phyloP scores from a whole-genome alignment of 331 rosid species.

The Rosa hybrid region DNA sequence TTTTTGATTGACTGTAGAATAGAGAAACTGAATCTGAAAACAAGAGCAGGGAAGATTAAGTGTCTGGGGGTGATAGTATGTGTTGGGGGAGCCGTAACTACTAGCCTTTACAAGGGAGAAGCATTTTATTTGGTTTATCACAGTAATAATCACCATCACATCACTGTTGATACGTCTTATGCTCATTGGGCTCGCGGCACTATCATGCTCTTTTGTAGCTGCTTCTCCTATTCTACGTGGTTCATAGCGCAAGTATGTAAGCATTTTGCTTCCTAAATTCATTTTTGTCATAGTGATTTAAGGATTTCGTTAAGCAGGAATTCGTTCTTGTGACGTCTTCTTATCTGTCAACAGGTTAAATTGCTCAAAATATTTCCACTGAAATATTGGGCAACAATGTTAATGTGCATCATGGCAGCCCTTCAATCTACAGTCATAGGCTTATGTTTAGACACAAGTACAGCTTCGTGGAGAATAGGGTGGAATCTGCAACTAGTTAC shows the following conservation, averaged over 20 bases:
- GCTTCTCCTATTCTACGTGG: constrained; percentile 57
- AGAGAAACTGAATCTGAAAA: constrained; percentile 37
- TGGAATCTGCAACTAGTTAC: constrained; percentile 66
- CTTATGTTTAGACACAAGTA: constrained; percentile 36
- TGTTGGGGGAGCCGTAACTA: constrained; percentile 51
- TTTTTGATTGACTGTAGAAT: constrained; percentile 30
- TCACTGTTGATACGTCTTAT: background rate
- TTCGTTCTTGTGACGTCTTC: background rate
- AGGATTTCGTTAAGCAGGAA: background rate
- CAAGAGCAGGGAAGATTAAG: constrained; percentile 45
- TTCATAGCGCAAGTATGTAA: constrained; percentile 52
- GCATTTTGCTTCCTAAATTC: background rate
- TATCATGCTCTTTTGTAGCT: constrained; percentile 43
- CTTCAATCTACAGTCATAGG: constrained; percentile 51
- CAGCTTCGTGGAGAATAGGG: constrained; percentile 50
- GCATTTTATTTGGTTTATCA: constrained; percentile 39
- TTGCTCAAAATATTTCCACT: constrained; percentile 48
- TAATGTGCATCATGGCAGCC: constrained; percentile 56
- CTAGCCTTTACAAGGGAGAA: constrained; percentile 42
- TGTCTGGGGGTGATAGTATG: constrained; percentile 43
- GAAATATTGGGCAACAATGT: constrained; percentile 53
- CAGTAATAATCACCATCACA: constrained; percentile 6
- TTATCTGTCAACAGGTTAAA: constrained; percentile 33
- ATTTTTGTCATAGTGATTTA: background rate
- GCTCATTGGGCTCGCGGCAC: constrained; percentile 58